Evolutionary conservation across 2,329 filamentous ascomycete species (phyloP).

Genomic region (Pseudogymnoascus sp.): DNA sequence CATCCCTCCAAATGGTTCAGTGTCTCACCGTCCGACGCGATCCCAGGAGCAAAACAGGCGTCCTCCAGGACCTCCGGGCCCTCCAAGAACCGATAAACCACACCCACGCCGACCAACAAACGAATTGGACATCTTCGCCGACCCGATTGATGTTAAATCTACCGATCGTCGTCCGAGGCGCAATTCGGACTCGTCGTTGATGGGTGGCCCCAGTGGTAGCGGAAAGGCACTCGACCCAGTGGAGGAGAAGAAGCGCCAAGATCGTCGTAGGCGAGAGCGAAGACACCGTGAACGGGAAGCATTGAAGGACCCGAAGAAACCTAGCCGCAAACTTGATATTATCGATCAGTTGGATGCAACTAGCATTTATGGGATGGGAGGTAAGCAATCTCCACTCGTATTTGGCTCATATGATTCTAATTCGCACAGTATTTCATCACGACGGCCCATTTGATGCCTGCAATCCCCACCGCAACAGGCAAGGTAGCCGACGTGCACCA

Average conservation of each 20-base stretch:
- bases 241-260: conserved; percentile 50
- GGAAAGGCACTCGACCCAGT: conserved; percentile 46
- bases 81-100: conserved; percentile 22
- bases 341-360: conserved; percentile 97
- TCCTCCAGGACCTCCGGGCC: conserved; percentile 35
- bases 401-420: conserved; percentile 5
- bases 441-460: conserved; percentile 96
- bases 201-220: conserved; percentile 35
- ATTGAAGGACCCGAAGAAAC: conserved; percentile 24
- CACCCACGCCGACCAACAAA: conserved; percentile 13
- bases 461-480: conserved; percentile 87
- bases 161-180: conserved; percentile 51
- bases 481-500: conserved; percentile 71
- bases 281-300: conserved; percentile 28
- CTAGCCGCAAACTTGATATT: conserved; percentile 57
- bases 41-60: conserved; percentile 59
- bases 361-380: conserved; percentile 85
- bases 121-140: conserved; percentile 28
- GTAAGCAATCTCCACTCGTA: conserved; percentile 42
- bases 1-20: conserved; percentile 32
- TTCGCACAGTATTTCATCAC: conserved; percentile 78
- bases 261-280: conserved; percentile 44
- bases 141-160: conserved; percentile 30
- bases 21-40: conserved; percentile 50
- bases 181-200: conserved; percentile 71